A percentile compares a stretch with the other conserved stretches of the same genome.
Conservation (phyloP, 139 green algal genomes). For the Chlorella sorokiniana region DNA sequence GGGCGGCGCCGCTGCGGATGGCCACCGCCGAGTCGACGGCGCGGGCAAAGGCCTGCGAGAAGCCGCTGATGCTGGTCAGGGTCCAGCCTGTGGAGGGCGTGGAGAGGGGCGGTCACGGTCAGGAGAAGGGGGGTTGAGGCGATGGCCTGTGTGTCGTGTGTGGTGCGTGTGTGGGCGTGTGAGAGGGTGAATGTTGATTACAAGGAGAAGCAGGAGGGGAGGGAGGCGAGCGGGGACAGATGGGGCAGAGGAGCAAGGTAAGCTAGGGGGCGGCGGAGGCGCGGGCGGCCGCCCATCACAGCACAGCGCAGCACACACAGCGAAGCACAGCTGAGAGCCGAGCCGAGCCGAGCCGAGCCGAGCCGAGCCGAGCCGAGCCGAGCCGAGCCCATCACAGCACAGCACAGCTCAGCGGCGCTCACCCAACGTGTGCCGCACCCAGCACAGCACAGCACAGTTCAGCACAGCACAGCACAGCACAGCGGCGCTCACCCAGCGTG, state of each 20-base stretch:
- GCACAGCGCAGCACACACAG: neutral
- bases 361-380: neutral
- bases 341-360: no score
- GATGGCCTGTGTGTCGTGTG: neutral
- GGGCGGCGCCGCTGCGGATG: neutral
- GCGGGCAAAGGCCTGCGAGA: slow-evolving; percentile 49
- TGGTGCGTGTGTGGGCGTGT: neutral
- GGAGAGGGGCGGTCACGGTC: neutral
- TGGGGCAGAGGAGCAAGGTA: no score
- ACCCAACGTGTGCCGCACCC: neutral
- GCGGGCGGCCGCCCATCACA: no score
- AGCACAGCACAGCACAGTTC: neutral
- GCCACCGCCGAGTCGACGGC: slow-evolving; percentile 47
- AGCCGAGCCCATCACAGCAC: neutral
- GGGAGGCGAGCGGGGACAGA: no score
- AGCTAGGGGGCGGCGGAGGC: no score
- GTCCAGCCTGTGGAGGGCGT: slow-evolving; percentile 48
- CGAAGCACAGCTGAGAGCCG: neutral
- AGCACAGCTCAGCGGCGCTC: no score
- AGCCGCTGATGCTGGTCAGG: slow-evolving; percentile 58
- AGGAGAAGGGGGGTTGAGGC: neutral
- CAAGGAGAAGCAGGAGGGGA: no score
- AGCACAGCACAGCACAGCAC: neutral
- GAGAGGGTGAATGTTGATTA: neutral
- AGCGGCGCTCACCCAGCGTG: slow-evolving; percentile 43